Base-by-base conservation (phyloP, 768 basidiomycete species). In the Tylopilus rubrobrunneus region DNA sequence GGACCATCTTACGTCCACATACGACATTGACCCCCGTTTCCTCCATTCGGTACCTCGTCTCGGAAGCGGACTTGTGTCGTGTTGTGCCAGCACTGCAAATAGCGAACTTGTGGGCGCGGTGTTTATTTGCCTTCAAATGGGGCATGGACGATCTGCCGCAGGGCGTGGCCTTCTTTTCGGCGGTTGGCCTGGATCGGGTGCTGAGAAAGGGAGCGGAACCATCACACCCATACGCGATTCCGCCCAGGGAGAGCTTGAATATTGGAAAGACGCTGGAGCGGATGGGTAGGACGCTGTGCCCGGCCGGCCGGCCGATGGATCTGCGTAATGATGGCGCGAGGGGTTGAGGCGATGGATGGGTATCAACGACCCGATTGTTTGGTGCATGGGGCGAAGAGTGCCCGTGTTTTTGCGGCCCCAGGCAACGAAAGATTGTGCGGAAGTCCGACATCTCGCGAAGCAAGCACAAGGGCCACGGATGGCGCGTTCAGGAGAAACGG, bases 131-230 rank as follows among this genome's bases (percentile, higher is more conserved):
- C 1, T 94, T 82, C 70, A 87, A 83, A 62, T 76, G 98, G n/a
- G 93, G 94, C 5, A 91, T 99, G 87, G 91, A 93, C 64, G 91
- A 98, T 65, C 76, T 98, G 2, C 97, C 97, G 0, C 92, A 96
- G 64, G 86, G 95, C 36, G 89, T 97, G 7, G 92, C 94, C 0
- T 99, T 97, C 76, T 98, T 99, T 76, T 97, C 93, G 2, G 91
- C 92, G 0, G 93, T 99, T 45, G 97, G 98, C 67, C 74, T 98
- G 21, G 96, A 99, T 68, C 76, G 77, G 15, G 89, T 97, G 1
- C 76, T 98, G 39, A 81, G 97, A 34, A 99, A 99, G 69, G 96
- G 98, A 71, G 92, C 94, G 25, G 89, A 94, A 8, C 96, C 96
- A 0, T 95, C 92, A 7, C 92, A 98, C 57, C 89, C 90, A 17